Evolutionary conservation across 108 stramenopile genomes (phyloP).

Genomic region (Stephanodiscus minutulus): DNA sequence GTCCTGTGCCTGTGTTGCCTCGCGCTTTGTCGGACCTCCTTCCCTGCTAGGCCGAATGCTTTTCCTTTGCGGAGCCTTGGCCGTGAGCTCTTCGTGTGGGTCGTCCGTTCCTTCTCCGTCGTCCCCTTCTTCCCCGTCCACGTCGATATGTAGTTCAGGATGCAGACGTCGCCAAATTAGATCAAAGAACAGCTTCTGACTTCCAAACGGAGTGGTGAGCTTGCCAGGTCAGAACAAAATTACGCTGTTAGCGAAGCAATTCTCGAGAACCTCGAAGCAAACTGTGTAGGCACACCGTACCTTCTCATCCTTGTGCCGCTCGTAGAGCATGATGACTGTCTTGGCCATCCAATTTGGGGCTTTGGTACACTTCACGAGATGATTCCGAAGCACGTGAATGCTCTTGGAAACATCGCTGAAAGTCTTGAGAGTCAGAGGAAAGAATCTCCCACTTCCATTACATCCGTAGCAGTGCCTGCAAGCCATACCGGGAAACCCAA

Average conservation of each 20-base stretch:
- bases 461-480: slow-evolving; percentile 47
- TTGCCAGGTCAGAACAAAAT: not conserved
- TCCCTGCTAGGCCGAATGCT: not conserved
- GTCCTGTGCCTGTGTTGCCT: not conserved
- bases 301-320: slow-evolving; percentile 71
- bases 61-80: not conserved
- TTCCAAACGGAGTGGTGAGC: slow-evolving; percentile 43
- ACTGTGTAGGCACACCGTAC: slow-evolving; percentile 6
- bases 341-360: slow-evolving; percentile 68
- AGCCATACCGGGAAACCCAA: slow-evolving; percentile 47
- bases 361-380: slow-evolving; percentile 58
- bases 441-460: slow-evolving; percentile 47
- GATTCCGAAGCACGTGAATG: slow-evolving; percentile 42
- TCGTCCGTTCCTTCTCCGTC: slow-evolving; percentile 3
- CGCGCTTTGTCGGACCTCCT: too few species aligned
- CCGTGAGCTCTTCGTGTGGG: not conserved
- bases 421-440: slow-evolving; percentile 50
- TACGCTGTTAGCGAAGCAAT: not conserved
- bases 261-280: not conserved
- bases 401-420: slow-evolving; percentile 50
- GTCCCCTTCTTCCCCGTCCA: slow-evolving; percentile 1
- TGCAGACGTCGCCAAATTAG: slow-evolving; percentile 46
- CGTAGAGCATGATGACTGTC: slow-evolving; percentile 55
- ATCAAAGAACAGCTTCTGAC: slow-evolving; percentile 51
- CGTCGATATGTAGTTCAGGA: slow-evolving; percentile 25